A percentile compares a stretch with the other conserved stretches of the same genome.
Conservation (phyloP, 805 yeast genomes). For the Kodamaea neixiangensis region DNA sequence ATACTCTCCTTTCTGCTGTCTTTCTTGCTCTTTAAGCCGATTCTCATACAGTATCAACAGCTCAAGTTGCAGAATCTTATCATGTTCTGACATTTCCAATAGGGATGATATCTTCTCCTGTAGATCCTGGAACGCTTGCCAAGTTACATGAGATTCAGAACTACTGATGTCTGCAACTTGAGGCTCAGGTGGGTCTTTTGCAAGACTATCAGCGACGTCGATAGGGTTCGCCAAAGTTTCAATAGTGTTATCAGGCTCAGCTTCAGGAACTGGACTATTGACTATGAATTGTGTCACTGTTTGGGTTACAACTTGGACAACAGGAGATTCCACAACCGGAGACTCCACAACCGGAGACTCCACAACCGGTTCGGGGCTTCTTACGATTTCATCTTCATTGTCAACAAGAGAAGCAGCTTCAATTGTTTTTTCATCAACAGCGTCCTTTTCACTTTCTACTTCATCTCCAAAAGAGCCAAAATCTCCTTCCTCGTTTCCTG, state of each 20-base stretch:
- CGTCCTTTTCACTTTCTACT: neutral
- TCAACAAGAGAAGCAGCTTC: neutral
- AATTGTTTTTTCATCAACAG: neutral
- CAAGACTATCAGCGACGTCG: neutral
- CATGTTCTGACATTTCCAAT: constrained; percentile 1
- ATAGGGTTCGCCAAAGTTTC: neutral
- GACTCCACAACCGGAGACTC: no score
- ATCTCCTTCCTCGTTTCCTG: neutral
- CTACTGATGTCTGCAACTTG: neutral
- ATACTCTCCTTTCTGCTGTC: neutral
- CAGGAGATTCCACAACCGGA: no score
- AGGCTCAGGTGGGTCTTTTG: neutral
- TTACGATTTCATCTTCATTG: neutral
- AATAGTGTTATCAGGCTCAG: neutral
- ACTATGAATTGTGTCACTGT: neutral
- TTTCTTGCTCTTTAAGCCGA: neutral
- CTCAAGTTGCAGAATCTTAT: neutral
- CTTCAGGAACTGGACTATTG: neutral
- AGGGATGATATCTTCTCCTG: neutral
- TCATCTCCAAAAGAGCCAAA: no score
- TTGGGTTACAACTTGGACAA: neutral
- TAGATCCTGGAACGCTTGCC: neutral
- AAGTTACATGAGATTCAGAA: neutral
- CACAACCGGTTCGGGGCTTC: neutral
- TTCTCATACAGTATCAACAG: neutral